phyloP scores from a whole-genome alignment of 1,284 basidiomycete species.

The Apiotrichum veenhuisii region DNA sequence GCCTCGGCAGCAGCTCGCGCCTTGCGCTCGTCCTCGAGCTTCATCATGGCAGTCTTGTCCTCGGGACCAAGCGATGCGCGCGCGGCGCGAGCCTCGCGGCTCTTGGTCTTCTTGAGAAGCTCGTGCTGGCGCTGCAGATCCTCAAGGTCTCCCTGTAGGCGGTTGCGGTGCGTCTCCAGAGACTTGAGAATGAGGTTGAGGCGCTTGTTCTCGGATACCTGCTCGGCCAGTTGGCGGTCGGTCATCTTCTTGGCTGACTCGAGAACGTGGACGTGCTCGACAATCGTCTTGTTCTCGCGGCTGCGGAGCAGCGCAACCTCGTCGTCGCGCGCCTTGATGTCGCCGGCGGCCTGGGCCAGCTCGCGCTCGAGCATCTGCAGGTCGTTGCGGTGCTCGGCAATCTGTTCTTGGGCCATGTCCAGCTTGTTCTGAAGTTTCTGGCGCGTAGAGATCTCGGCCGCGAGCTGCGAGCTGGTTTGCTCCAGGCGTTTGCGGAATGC shows the following conservation, averaged over 20 bases:
- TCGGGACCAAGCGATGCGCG: conserved; percentile 35
- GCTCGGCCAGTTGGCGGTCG: conserved; percentile 79
- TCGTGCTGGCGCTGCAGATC: conserved; percentile 75
- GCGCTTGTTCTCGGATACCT: conserved; percentile 42
- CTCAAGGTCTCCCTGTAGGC: conserved; percentile 77
- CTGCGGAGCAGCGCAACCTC: conserved; percentile 80
- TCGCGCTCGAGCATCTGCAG: conserved; percentile 72
- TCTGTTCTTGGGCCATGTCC: conserved; percentile 64
- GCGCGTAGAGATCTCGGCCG: conserved; percentile 56
- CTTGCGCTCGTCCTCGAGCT: conserved; percentile 38
- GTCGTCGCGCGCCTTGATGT: conserved; percentile 77
- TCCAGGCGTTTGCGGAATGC: conserved; percentile 68
- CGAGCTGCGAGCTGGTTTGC: conserved; percentile 55
- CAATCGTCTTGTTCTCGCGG: conserved; percentile 93
- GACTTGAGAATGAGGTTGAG: conserved; percentile 40
- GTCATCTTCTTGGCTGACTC: conserved; percentile 96
- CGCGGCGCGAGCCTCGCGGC: conserved; percentile 34
- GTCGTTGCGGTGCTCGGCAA: conserved; percentile 65
- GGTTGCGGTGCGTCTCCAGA: conserved; percentile 50
- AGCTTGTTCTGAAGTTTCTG: conserved; percentile 67
- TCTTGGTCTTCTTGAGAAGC: conserved; percentile 61
- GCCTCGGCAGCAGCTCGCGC: conserved; percentile 33
- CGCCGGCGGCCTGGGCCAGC: conserved; percentile 69
- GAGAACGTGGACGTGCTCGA: conserved; percentile 96
- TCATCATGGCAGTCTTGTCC: conserved; percentile 28